Evolutionary conservation across 1,139 yeast genomes (phyloP).

Genomic region (Yamadazyma triangularis): DNA sequence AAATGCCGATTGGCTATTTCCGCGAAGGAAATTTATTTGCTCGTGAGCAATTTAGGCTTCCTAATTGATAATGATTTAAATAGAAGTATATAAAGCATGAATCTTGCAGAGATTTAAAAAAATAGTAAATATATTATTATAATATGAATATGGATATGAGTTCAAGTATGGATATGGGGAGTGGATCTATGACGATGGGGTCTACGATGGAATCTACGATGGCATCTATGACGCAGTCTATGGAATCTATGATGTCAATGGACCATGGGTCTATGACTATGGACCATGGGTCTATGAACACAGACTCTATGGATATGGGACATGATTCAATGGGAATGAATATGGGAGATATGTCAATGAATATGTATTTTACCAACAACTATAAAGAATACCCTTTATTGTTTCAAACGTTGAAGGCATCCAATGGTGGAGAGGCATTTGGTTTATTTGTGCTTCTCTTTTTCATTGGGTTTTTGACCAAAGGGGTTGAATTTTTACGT

Average conservation of each 20-base stretch:
- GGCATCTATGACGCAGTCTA: conserved; percentile 1
- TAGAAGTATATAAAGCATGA: too few species aligned
- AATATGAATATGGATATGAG: conserved; percentile 6
- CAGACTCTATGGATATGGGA: background rate
- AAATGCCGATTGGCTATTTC: too few species aligned
- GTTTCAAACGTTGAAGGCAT: conserved; percentile 50
- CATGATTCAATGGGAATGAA: conserved; percentile 19
- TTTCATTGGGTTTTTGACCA: conserved; percentile 51
- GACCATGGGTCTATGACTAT: conserved; percentile 2
- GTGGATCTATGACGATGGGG: conserved; percentile 8
- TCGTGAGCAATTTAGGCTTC: background rate
- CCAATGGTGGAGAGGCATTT: conserved; percentile 56
- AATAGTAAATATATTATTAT: too few species aligned
- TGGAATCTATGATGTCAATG: background rate
- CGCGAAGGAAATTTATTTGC: background rate
- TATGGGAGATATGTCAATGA: conserved; percentile 40
- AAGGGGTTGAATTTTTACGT: conserved; percentile 55
- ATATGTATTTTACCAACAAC: conserved; percentile 49
- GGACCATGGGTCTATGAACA: conserved; percentile 1
- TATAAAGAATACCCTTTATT: conserved; percentile 57
- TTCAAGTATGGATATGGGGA: conserved; percentile 10
- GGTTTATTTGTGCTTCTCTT: conserved; percentile 65
- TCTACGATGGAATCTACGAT: conserved; percentile 4
- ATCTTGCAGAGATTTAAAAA: too few species aligned
- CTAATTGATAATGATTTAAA: too few species aligned